A percentile compares a stretch with the other conserved stretches of the same genome.
Conservation (phyloP, 75 land plant species). For the Picea sitchensis region DNA sequence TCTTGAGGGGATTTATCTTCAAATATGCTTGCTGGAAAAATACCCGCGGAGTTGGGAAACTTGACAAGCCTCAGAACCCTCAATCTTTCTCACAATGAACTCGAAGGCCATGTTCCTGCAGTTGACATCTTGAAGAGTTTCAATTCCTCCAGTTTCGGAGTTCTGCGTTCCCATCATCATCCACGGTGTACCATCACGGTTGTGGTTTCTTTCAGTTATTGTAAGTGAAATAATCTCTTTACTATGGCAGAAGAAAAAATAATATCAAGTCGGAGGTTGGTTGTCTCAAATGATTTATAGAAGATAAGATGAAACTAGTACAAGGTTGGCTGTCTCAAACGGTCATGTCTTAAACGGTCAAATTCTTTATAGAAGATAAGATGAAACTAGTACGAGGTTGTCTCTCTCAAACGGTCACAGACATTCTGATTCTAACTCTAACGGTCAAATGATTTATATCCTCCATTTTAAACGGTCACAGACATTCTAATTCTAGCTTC, state of each 20-base stretch:
- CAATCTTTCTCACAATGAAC: slow-evolving; percentile 59
- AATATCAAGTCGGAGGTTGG: background rate
- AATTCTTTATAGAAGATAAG: too few species aligned
- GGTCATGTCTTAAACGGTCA: too few species aligned
- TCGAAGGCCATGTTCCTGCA: slow-evolving; percentile 52
- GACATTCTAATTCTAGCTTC: too few species aligned
- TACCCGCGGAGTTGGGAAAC: slow-evolving; percentile 45
- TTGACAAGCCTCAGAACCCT: slow-evolving; percentile 32
- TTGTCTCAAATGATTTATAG: too few species aligned
- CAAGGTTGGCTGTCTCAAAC: too few species aligned
- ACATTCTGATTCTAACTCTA: too few species aligned
- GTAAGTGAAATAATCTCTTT: background rate
- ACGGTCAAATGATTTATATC: too few species aligned
- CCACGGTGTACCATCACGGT: slow-evolving; percentile 8
- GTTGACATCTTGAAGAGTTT: slow-evolving; percentile 28
- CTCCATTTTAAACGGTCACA: too few species aligned
- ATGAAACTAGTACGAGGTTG: too few species aligned
- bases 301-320: too few species aligned
- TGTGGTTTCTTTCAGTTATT: slow-evolving; percentile 1
- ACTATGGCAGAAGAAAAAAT: slow-evolving; percentile 6
- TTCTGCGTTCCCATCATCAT: background rate
- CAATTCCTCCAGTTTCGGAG: slow-evolving; percentile 10
- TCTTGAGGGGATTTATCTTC: too few species aligned
- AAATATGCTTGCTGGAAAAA: slow-evolving; percentile 42
- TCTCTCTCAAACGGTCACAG: too few species aligned